Conservation (phyloP, 768 basidiomycete genomes). For the Amanita polypyramis region DNA sequence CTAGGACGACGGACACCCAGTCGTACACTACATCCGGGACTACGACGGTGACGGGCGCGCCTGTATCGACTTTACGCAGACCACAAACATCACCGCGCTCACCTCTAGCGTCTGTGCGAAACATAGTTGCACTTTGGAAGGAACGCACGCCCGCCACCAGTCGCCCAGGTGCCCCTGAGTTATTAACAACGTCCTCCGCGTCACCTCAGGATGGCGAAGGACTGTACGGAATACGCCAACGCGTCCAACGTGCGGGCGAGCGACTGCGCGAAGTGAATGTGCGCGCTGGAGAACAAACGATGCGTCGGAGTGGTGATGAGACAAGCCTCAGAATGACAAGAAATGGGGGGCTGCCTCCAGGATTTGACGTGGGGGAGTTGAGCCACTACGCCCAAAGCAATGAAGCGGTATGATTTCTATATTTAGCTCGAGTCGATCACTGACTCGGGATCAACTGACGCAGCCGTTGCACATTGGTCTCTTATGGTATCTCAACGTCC, state of each 20-base stretch:
- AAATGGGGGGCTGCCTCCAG: conserved; percentile 27
- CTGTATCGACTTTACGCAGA: conserved; percentile 47
- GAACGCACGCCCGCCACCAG: conserved; percentile 53
- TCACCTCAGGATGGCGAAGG: conserved; percentile 33
- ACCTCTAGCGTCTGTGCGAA: conserved; percentile 64
- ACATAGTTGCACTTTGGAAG: conserved; percentile 75
- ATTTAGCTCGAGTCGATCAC: conserved; percentile 9
- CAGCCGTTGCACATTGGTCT: conserved; percentile 82
- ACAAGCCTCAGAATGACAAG: conserved; percentile 21
- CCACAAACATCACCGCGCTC: conserved; percentile 60
- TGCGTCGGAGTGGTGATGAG: conserved; percentile 14
- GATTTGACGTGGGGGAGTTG: conserved; percentile 34
- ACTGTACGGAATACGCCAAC: conserved; percentile 40
- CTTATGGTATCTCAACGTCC: conserved; percentile 90
- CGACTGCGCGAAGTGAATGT: conserved; percentile 22
- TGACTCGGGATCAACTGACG: conserved; percentile 13
- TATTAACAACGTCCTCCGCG: conserved; percentile 25
- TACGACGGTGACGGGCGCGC: conserved; percentile 31
- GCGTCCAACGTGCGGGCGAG: conserved; percentile 27
- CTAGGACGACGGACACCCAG: conserved; percentile 23
- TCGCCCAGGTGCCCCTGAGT: conserved; percentile 20
- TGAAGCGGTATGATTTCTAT: conserved; percentile 30
- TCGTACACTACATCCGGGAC: conserved; percentile 20
- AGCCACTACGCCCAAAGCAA: conserved; percentile 37
- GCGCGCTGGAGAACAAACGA: conserved; percentile 13